Base-by-base conservation (phyloP, 164 flowering plant genomes). In the Magnolia kwangsiensis region DNA sequence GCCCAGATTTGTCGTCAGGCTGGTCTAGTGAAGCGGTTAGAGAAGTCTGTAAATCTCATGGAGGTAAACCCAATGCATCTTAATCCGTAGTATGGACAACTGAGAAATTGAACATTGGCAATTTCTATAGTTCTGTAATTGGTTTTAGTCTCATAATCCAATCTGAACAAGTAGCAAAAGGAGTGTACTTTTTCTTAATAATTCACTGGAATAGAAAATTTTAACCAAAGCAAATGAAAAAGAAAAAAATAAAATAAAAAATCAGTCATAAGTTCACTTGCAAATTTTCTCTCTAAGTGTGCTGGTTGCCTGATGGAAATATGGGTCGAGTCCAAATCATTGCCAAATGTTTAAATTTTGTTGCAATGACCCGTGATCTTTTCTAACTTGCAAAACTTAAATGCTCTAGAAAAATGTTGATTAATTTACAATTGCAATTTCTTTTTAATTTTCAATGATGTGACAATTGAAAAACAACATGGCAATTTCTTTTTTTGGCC, bases 1-100 rank as follows among this genome's bases (percentile, higher is more conserved):
- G 98, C 99, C 69, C 98, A 96, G 81, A 93, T 96, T 66, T 96
- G 99, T 88, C 96, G 98, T 67, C 98, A 94, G 75, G 98, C 98
- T 83, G 98, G 99, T 83, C 81, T 94, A 45, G 98, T 94, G 8
- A 96, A 93, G 84, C 87, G 98, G 49, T 77, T 91, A 82, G 98
- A 91, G 85, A 90, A 92, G 85, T 74, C 92, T 80, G 90, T 69
- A 19, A 84, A 86, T 79, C 88, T 88, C 51, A 71, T 90, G 81
- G 91, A 89, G 91, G 98, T 93, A 89, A 3, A 23, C 24, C 67
- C n/a, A 64, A 64, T 7, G 23, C 24, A 64, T 64, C 21, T 18
- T 20, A 19, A 18, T 64, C 21, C 8, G 0, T 10, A 64, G 67
- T 64, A 10, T 19, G 5, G 3, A n/a, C 11, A 21, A n/a, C 7